Base-by-base conservation (phyloP, 169 alveolate genomes). In the Cryptosporidium sp. region DNA sequence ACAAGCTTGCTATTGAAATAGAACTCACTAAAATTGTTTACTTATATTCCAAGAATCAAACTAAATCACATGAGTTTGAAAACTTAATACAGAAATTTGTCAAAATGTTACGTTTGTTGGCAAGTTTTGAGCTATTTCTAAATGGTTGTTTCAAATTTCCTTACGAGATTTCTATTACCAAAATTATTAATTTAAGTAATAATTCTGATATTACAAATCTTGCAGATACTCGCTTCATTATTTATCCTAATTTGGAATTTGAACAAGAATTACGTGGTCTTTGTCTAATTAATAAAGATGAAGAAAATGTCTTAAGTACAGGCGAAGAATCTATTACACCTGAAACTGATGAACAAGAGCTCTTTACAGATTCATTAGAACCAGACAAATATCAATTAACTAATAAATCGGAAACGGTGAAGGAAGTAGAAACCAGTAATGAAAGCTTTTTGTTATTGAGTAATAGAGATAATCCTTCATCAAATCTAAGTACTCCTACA, bases 1-100 rank as follows among this genome's bases (percentile, higher is more conserved):
- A 80, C 12, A 80, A 80, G 14, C 58, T 80, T 21, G 21, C 70
- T 58, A 62, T 43, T 48, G 89, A 80, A 50, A 67, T 61, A 3
- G 75, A 80, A 33, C 35, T 58, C 9, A 65, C 48, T 43, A 35
- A 37, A 26, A 37, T 67, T 10, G 45, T 65, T 21, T 26, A 80
- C 39, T 67, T 48, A 31, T 80, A 9, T 16, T 21, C 8, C 21
- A 43, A 61, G 21, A 62, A 80, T 12, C 41, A 1, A 61, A 16
- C 65, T 18, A 16, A 41, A 2, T 59, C 43, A 7, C 2, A n/a
- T 23, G 75, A 39, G 5, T 43, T 65, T 18, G 23, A 37, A 0
- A 80, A 12, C 12, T 45, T 3, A 39, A 5, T 65, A 18, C 51
- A 33, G 58, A 80, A 62, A 41, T 62, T 80, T 23, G 45, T 67